phyloP scores from a whole-genome alignment of 2,329 filamentous ascomycete species.

The Zasmidium citrigriseum region DNA sequence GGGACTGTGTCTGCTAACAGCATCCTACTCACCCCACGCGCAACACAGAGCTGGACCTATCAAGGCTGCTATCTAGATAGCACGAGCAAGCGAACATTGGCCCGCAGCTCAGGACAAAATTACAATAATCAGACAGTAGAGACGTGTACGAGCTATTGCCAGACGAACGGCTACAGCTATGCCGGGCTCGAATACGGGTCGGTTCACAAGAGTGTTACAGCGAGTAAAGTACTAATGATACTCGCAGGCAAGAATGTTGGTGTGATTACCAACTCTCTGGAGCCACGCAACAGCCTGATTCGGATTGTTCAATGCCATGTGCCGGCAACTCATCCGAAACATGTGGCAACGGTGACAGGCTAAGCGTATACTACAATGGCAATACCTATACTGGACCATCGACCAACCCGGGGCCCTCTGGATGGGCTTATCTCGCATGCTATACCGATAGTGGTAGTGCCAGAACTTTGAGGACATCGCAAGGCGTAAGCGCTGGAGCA shows the following conservation, averaged over 20 bases:
- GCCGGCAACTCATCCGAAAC: conserved; percentile 14
- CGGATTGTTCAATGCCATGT: conserved; percentile 20
- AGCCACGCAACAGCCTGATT: conserved; percentile 7
- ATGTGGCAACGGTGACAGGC: conserved; percentile 16
- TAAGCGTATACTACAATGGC: conserved; percentile 18
- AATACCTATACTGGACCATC: conserved; percentile 2
- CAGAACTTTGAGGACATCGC: conserved; percentile 21
- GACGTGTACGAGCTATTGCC: conserved; percentile 11
- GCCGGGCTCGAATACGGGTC: conserved; percentile 9
- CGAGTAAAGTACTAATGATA: not conserved
- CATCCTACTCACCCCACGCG: not conserved
- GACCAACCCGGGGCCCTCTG: conserved; percentile 17
- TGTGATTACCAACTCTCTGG: conserved; percentile 6
- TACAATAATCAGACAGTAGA: conserved; percentile 9
- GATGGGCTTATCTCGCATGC: conserved; percentile 30
- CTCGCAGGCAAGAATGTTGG: conserved; percentile 4
- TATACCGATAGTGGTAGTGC: conserved; percentile 26
- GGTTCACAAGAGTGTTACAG: not conserved
- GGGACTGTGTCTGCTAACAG: not conserved
- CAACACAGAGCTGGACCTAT: conserved; percentile 7
- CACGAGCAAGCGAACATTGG: conserved; percentile 9
- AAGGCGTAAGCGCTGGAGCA: conserved; percentile 21
- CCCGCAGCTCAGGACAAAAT: not conserved
- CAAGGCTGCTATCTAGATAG: conserved; percentile 15
- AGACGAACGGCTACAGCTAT: conserved; percentile 8